Evolutionary conservation across 805 yeast genomes (phyloP).

Genomic region (Hanseniaspora osmophila): DNA sequence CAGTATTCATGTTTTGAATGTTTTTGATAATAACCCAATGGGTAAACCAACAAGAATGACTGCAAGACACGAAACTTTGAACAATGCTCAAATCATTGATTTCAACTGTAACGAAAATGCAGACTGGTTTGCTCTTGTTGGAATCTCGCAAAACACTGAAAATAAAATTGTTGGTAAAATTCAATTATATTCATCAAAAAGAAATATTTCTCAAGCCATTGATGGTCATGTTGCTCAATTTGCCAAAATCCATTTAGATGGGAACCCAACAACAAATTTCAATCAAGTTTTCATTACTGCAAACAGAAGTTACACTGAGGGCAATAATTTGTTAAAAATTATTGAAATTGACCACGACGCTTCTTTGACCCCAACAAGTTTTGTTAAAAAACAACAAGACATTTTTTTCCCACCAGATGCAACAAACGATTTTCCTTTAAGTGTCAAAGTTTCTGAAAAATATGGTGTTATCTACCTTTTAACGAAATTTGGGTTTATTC

Average conservation of each 20-base stretch:
- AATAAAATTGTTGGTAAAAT: slow-evolving; percentile 83
- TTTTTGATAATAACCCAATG: slow-evolving; percentile 64
- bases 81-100: slow-evolving; percentile 78
- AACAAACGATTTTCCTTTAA: slow-evolving; percentile 87
- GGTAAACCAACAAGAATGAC: slow-evolving; percentile 72
- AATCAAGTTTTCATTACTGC: slow-evolving; percentile 89
- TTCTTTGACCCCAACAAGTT: slow-evolving; percentile 56
- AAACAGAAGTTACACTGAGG: slow-evolving; percentile 66
- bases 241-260: slow-evolving; percentile 60
- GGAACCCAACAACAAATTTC: slow-evolving; percentile 43
- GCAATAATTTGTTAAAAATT: slow-evolving; percentile 71
- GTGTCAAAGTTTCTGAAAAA: slow-evolving; percentile 70
- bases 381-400: slow-evolving; percentile 79
- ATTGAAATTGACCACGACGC: slow-evolving; percentile 93
- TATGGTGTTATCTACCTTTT: slow-evolving; percentile 80
- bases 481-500: slow-evolving; percentile 94
- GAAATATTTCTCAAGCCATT: slow-evolving; percentile 89
- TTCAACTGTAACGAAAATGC: slow-evolving; percentile 66
- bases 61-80: slow-evolving; percentile 67
- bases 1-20: slow-evolving; percentile 65
- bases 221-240: slow-evolving; percentile 96
- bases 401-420: slow-evolving; percentile 96
- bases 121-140: slow-evolving; percentile 91
- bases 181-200: slow-evolving; percentile 75
- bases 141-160: slow-evolving; percentile 87